Percentiles rank a stretch among this genome's conserved stretches.
phyloP scores from a whole-genome alignment of 2,329 filamentous ascomycete genomes.

The Aspergillus sp. region DNA sequence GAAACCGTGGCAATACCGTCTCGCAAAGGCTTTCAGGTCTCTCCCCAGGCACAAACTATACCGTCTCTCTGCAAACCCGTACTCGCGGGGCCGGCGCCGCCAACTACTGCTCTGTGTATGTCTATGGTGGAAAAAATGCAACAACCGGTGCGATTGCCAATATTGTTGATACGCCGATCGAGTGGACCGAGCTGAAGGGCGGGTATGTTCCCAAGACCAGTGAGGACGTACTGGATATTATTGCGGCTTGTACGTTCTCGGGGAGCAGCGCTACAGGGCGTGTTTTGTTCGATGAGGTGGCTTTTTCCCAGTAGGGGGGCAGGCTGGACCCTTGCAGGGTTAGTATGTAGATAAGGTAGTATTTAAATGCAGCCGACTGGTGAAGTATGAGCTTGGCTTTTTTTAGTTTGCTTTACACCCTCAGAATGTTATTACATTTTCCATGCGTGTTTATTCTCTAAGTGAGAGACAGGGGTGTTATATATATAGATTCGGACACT shows the following conservation, averaged over 20 bases:
- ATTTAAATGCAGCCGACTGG: neutral
- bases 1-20: conserved; percentile 21
- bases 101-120: conserved; percentile 18
- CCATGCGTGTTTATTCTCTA: too few species aligned
- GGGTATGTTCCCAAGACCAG: conserved; percentile 15
- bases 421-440: too few species aligned
- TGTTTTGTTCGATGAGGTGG: neutral
- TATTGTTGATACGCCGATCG: conserved; percentile 10
- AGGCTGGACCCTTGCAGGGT: neutral
- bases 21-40: conserved; percentile 20
- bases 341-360: neutral
- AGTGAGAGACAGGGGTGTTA: too few species aligned
- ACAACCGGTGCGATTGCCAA: conserved; percentile 16
- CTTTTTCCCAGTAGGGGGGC: neutral
- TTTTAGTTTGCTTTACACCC: too few species aligned
- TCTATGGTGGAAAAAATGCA: conserved; percentile 18
- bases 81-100: conserved; percentile 6
- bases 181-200: conserved; percentile 20
- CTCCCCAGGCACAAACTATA: conserved; percentile 15
- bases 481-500: too few species aligned
- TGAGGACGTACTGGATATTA: conserved; percentile 6
- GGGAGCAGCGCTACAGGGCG: neutral
- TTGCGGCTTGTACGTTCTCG: neutral
- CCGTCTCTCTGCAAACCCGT: conserved; percentile 18
- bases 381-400: neutral